These are phyloP conservation scores for Curvularia sp. DNA, from an alignment of 2,329 filamentous ascomycete species.

Conservation along the genomic window DNA sequence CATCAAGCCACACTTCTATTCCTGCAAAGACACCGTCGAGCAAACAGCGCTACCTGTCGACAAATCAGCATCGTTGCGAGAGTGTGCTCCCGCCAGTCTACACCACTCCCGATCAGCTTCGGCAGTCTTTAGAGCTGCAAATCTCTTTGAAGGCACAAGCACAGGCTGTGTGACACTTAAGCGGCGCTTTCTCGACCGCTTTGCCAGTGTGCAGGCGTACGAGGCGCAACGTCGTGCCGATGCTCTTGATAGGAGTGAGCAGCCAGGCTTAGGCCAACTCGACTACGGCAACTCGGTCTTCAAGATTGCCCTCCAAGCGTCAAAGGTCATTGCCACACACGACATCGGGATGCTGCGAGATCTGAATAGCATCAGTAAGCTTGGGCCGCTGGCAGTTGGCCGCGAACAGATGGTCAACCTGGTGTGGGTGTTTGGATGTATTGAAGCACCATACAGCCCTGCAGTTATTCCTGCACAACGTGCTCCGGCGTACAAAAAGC, in stretches of 20 bases:
- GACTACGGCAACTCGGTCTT: constrained; percentile 22
- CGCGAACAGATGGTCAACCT: background rate
- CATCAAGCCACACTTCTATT: constrained; percentile 8
- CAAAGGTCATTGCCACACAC: constrained; percentile 5
- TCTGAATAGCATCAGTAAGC: constrained; percentile 8
- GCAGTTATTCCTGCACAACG: constrained; percentile 6
- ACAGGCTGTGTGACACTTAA: constrained; percentile 10
- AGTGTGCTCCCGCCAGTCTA: background rate
- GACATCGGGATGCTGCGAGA: constrained; percentile 20
- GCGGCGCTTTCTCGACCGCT: constrained; percentile 15
- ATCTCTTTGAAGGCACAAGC: constrained; percentile 2
- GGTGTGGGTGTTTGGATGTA: constrained; percentile 18
- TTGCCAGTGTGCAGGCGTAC: constrained; percentile 21
- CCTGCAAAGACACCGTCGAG: constrained; percentile 6
- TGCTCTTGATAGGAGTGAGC: background rate
- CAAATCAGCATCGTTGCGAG: too few relatives aligned
- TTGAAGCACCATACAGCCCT: constrained; percentile 12
- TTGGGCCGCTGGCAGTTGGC: background rate
- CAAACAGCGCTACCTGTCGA: background rate
- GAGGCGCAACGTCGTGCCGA: constrained; percentile 16
- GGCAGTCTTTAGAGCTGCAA: background rate
- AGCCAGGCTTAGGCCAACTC: constrained; percentile 12
- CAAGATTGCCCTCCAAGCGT: constrained; percentile 18
- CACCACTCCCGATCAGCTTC: background rate
- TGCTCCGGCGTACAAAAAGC: constrained; percentile 10